Evolutionary conservation across 1,284 basidiomycete genomes (phyloP), one percentile per base, ranked within the genome.

Genomic region (Fomitiporia mediterranea): DNA sequence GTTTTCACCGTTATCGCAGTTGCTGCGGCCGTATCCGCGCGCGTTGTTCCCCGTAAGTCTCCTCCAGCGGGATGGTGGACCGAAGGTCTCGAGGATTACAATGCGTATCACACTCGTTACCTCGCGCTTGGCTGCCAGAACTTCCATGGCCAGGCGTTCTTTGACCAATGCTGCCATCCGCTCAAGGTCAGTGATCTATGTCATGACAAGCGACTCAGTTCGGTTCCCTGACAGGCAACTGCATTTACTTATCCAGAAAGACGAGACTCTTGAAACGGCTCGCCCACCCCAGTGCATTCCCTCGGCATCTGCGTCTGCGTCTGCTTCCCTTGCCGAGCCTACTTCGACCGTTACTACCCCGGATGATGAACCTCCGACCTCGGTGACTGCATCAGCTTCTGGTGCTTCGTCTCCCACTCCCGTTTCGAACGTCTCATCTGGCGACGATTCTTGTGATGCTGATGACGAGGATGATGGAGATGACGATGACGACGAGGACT

Each of bases 141-240:
- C 58, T 69, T 89, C 71, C 86, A 90, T 71, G 72, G 77, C 67
- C 80, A 79, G n/a, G 44, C 69, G 21, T 91, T 89, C 76, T 89
- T 86, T 67, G 73, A 81, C 54, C 64, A 68, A 34, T 83, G 81
- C 69, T 84, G 82, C 72, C 76, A 77, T 66, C 82, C 81, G 28
- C 63, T 73, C 43, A 32, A 53, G 32, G 55, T 60, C 21, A 4
- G 53, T 50, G 11, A 32, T n/a, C 23, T 11, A 25, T 42, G 4
- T 11, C 38, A 17, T 25, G 8, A 25, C 44, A 21, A 53, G 42
- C 13, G 3, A 53, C 32, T 25, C 15, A 25, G 39, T 28, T 39
- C 28, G 17, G 30, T 30, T 32, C 38, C 15, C 27, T 38, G 25
- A 30, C 13, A 32, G 19, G 13, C 19, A 40, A 15, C 30, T 46